These are phyloP conservation scores for Pythium angustatum DNA, from an alignment of 352 stramenopile genomes.

Conservation along the genomic window DNA sequence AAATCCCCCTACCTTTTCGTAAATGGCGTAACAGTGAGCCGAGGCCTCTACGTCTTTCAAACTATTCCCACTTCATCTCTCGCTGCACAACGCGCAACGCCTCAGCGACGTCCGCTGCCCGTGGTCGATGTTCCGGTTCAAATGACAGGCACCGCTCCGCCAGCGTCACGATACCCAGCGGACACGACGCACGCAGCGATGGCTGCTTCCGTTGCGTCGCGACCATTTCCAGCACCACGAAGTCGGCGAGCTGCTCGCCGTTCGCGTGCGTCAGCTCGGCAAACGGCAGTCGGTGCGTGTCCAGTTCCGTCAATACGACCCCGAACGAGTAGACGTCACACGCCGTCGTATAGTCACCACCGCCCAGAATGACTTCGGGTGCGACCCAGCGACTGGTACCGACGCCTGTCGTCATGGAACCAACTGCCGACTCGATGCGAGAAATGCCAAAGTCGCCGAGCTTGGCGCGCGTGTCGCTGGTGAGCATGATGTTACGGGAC, in stretches of 20 bases:
- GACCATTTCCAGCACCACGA: conserved; percentile 13
- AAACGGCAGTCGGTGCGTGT: conserved; percentile 26
- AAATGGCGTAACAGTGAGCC: too few relatives aligned
- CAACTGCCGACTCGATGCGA: not conserved
- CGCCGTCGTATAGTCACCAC: not conserved
- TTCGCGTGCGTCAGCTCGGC: conserved; percentile 1
- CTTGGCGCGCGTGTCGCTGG: not conserved
- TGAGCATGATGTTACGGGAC: not conserved
- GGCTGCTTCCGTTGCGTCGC: conserved; percentile 1
- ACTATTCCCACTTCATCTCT: too few relatives aligned
- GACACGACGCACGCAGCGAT: not conserved
- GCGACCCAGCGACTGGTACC: conserved; percentile 8
- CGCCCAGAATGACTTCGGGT: not conserved
- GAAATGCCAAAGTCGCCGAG: not conserved
- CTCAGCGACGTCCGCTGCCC: not conserved
- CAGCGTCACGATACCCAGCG: not conserved
- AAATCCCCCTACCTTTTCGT: too few relatives aligned
- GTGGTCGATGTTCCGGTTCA: not conserved
- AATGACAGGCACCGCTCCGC: not conserved
- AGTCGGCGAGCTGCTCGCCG: conserved; percentile 10
- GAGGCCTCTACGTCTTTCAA: too few relatives aligned
- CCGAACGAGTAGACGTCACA: conserved; percentile 22
- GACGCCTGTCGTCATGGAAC: conserved; percentile 1
- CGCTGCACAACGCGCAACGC: not conserved
- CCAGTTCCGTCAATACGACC: conserved; percentile 19